These are phyloP conservation scores for Agrostemma githago DNA, from an alignment of 148 eudicot species.

Conservation along the genomic window DNA sequence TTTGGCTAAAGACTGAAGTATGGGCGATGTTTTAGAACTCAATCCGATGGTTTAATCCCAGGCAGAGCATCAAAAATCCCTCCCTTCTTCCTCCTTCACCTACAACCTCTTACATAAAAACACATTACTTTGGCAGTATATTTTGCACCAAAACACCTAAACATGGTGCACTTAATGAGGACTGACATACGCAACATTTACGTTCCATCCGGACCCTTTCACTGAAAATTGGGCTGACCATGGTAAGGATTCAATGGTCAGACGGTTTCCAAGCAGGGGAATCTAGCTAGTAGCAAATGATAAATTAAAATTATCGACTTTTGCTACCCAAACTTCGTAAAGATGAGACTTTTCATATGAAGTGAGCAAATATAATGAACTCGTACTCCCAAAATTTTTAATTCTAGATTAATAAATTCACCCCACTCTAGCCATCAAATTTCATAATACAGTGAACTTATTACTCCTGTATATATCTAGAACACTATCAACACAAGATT, in stretches of 20 bases:
- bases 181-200: neutral
- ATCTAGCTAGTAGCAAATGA: too few species aligned
- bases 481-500: neutral
- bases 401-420: neutral
- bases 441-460: neutral
- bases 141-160: neutral
- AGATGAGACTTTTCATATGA: too few species aligned
- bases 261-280: too few species aligned
- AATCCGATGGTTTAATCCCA: neutral
- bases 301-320: too few species aligned
- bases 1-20: neutral
- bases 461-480: neutral
- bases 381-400: neutral
- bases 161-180: neutral
- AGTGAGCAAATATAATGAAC: neutral
- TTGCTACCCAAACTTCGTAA: too few species aligned
- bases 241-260: too few species aligned
- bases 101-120: neutral
- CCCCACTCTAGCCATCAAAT: neutral
- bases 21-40: neutral
- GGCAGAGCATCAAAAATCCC: neutral
- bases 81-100: neutral
- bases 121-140: neutral
- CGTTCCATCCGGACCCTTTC: neutral
- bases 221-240: neutral